A percentile compares a stretch with the other conserved stretches of the same genome.
Conservation (phyloP, 2,329 filamentous ascomycete species). For the Cercospora sesami region DNA sequence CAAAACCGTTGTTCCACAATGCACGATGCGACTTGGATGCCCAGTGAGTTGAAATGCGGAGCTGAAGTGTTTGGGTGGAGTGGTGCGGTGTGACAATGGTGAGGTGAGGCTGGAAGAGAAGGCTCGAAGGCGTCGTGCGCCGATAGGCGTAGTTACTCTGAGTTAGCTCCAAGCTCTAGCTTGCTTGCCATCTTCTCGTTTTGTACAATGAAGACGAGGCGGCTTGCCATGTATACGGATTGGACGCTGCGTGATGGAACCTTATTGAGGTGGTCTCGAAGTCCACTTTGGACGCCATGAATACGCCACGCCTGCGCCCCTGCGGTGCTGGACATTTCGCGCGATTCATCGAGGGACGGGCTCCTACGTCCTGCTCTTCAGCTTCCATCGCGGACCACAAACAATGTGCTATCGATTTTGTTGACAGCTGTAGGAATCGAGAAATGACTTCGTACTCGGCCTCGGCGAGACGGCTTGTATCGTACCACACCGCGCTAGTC, state of each 20-base stretch:
- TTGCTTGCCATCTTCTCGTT: background rate
- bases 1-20: background rate
- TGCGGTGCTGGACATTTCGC: background rate
- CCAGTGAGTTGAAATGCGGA: background rate
- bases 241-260: background rate
- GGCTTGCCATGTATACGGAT: background rate
- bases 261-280: background rate
- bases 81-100: background rate
- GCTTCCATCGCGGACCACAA: background rate
- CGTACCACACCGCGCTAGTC: background rate
- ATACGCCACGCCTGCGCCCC: background rate
- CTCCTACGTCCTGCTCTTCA: background rate
- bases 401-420: background rate
- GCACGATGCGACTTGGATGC: background rate
- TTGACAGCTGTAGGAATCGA: background rate
- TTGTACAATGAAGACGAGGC: background rate
- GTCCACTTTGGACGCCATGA: background rate
- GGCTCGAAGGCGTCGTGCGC: background rate
- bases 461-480: background rate
- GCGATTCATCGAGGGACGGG: background rate
- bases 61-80: background rate
- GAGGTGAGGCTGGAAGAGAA: background rate
- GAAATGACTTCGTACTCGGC: background rate
- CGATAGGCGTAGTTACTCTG: background rate
- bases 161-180: background rate